Evolutionary conservation across 345 rosid species (phyloP), one percentile per base, ranked within the genome.

Genomic region (Anacardium occidentale): DNA sequence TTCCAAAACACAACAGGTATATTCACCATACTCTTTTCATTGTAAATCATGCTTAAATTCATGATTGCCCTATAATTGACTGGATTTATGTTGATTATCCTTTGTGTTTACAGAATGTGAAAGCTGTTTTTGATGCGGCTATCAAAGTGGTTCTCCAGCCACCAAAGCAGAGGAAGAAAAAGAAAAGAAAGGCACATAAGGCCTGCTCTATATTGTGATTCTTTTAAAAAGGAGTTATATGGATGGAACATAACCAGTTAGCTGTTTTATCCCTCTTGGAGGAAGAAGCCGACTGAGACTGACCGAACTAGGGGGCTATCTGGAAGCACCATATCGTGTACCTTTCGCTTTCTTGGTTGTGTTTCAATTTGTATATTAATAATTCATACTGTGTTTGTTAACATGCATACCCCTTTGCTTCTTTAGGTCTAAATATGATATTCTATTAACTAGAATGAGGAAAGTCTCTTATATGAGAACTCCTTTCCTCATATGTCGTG

Each of bases 81-180:
- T 17, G 32, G 55, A 52, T 45, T 50, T 64, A 1, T 47, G 68
- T 59, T 45, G 58, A 75, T 67, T 56, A 54, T 73, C 34, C 51
- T 47, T 54, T 77, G 53, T 18, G 64, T 34, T 58, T 57, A 71
- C 91, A 93, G 98, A 90, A 90, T 58, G 91, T 93, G 79, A 93
- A 93, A 82, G 88, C 83, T 26, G 98, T 93, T 42, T 93, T 93
- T 59, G 97, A 93, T 74, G 88, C 92, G 14, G 98, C 98, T 62
- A 93, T 93, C 76, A 89, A 86, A 77, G 88, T 90, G 51, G 97
- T 91, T 74, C 93, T 93, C 62, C 96, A 91, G 83, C 98, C 98
- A 0, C 91, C 98, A 4, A 93, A 90, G 79, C 83, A 77, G 77
- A 90, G 83, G 88, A 89, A 83, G 85, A 90, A 72, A 84, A 86